These are phyloP conservation scores for Monosporozyma solicola DNA, from an alignment of 805 yeast genomes.

Conservation along the genomic window DNA sequence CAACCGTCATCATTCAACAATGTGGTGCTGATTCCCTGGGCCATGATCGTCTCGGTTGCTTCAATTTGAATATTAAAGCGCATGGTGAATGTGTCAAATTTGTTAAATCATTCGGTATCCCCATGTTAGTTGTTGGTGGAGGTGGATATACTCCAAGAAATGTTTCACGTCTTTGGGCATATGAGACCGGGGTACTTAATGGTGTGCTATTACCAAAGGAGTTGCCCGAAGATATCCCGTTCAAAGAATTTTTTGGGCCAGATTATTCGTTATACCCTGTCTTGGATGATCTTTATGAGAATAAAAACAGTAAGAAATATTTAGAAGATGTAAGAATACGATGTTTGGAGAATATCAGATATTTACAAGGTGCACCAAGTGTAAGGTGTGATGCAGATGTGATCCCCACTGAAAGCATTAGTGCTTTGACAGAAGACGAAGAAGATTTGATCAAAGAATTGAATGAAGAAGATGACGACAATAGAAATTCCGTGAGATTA, in stretches of 20 bases:
- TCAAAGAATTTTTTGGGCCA: constrained; percentile 78
- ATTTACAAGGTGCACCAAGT: constrained; percentile 84
- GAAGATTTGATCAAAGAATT: constrained; percentile 29
- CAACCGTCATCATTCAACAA: constrained; percentile 92
- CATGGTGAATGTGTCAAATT: constrained; percentile 94
- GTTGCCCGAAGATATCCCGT: constrained; percentile 67
- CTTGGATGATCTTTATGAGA: constrained; percentile 70
- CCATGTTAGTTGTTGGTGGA: constrained; percentile 91
- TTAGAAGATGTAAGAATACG: constrained; percentile 70
- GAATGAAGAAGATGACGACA: constrained; percentile 23
- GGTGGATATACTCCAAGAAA: constrained; percentile 98
- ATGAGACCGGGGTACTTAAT: constrained; percentile 81
- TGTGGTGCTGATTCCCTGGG: constrained; percentile 97
- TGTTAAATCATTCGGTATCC: constrained; percentile 77
- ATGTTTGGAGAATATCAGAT: constrained; percentile 72
- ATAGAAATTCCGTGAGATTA: constrained; percentile 18
- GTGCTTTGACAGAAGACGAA: constrained; percentile 37
- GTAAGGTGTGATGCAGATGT: constrained; percentile 80
- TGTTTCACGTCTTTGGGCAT: constrained; percentile 93
- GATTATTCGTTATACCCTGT: constrained; percentile 84
- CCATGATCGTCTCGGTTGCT: constrained; percentile 93
- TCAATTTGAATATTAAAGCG: constrained; percentile 85
- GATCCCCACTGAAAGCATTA: constrained; percentile 54
- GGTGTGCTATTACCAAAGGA: constrained; percentile 68
- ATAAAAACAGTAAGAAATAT: constrained; percentile 74